Conservation (phyloP, 129 eudicot species). For the Dittrichia graveolens region DNA sequence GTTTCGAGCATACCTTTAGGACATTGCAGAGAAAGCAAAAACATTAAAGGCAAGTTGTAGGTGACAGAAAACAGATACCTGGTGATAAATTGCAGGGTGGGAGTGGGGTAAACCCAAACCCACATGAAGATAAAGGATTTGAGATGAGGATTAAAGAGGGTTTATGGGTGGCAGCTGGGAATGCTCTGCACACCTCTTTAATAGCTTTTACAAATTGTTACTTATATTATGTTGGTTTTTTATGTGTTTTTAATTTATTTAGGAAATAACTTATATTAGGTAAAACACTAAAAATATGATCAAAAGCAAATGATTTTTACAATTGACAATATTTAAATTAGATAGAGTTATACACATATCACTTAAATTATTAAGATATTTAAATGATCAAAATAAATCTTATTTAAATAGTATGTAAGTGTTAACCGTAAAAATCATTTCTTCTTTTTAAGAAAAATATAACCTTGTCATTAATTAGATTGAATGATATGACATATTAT, state of each 20-base stretch:
- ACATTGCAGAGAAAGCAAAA: conserved; percentile 32
- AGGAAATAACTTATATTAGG: too few relatives aligned
- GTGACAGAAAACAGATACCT: conserved; percentile 30
- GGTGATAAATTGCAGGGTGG: conserved; percentile 33
- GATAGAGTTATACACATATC: too few relatives aligned
- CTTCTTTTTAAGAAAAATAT: not conserved
- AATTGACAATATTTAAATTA: too few relatives aligned
- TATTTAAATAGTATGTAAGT: too few relatives aligned
- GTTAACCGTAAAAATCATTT: too few relatives aligned
- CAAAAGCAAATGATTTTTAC: too few relatives aligned
- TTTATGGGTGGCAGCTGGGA: conserved; percentile 43
- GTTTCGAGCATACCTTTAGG: conserved; percentile 24
- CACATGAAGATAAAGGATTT: conserved; percentile 32
- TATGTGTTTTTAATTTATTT: too few relatives aligned
- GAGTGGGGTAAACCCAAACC: conserved; percentile 6
- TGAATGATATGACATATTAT: not conserved
- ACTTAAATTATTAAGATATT: too few relatives aligned
- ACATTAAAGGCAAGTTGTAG: conserved; percentile 27
- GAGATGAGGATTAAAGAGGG: conserved; percentile 38
- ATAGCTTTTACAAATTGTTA: not conserved
- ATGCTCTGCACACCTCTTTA: conserved; percentile 20
- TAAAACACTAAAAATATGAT: too few relatives aligned
- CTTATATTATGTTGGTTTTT: not conserved
- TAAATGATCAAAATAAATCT: too few relatives aligned
- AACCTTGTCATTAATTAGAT: not conserved